phyloP scores from a whole-genome alignment of 495 filamentous ascomycete species.

The Aeminium ludgeri region DNA sequence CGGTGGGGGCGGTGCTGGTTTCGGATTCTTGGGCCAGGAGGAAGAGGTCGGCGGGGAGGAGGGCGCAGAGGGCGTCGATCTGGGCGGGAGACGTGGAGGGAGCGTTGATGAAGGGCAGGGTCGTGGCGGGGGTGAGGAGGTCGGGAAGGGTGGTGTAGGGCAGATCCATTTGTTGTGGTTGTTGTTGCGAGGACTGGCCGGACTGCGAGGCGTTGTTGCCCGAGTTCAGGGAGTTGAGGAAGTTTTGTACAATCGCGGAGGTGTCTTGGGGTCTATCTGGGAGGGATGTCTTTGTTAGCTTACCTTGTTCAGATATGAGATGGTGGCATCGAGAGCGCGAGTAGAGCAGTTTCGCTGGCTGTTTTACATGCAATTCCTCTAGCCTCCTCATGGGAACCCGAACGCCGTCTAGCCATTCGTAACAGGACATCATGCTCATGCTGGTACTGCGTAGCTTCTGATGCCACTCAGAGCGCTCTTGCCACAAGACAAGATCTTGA shows the following conservation, averaged over 20 bases:
- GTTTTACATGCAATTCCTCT: too few relatives aligned
- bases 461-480: background rate
- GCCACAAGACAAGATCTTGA: background rate
- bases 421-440: background rate
- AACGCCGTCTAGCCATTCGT: background rate
- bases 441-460: background rate
- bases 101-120: slow-evolving; percentile 52
- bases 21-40: slow-evolving; percentile 53
- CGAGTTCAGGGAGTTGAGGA: slow-evolving; percentile 67
- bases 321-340: background rate
- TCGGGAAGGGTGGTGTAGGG: slow-evolving; percentile 75
- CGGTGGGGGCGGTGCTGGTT: slow-evolving; percentile 34
- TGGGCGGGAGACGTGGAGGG: slow-evolving; percentile 38
- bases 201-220: slow-evolving; percentile 22
- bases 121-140: slow-evolving; percentile 58
- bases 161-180: slow-evolving; percentile 35
- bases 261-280: slow-evolving; percentile 27
- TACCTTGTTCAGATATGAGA: slow-evolving; percentile 9
- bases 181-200: slow-evolving; percentile 22
- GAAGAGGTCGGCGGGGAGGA: slow-evolving; percentile 57
- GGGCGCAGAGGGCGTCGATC: slow-evolving; percentile 56
- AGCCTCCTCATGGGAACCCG: too few relatives aligned
- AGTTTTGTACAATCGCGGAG: slow-evolving; percentile 60
- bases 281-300: slow-evolving; percentile 8
- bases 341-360: background rate